phyloP scores from a whole-genome alignment of 2,329 filamentous ascomycete genomes.

The Aspergillus texensis region DNA sequence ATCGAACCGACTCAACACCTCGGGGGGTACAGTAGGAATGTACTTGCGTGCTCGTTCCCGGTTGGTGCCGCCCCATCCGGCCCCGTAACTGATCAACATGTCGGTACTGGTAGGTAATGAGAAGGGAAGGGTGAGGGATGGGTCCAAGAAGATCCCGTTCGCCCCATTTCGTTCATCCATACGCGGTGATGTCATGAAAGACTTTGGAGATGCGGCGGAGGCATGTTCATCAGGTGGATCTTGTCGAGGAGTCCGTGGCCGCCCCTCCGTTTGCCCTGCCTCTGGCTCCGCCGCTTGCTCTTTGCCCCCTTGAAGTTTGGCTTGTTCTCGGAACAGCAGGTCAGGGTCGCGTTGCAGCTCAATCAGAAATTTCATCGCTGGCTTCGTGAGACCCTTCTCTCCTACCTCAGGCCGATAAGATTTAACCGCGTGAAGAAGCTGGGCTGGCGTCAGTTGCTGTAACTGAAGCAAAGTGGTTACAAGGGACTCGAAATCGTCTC shows the following conservation, averaged over 20 bases:
- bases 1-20: constrained; percentile 89
- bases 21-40: constrained; percentile 89
- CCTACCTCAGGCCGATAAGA: constrained; percentile 95
- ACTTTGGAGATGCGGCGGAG: constrained; percentile 25
- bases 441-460: constrained; percentile 79
- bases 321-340: constrained; percentile 50
- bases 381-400: constrained; percentile 87
- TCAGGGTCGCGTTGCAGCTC: constrained; percentile 76
- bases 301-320: constrained; percentile 34
- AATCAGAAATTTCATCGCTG: constrained; percentile 81
- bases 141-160: constrained; percentile 71
- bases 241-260: constrained; percentile 34
- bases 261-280: constrained; percentile 21
- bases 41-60: constrained; percentile 91
- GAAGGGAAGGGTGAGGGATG: constrained; percentile 90
- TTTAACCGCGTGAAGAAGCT: constrained; percentile 87
- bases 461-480: constrained; percentile 88
- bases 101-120: constrained; percentile 94
- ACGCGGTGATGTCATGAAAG: constrained; percentile 28
- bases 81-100: constrained; percentile 94
- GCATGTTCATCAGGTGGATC: constrained; percentile 19
- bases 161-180: constrained; percentile 31
- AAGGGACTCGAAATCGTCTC: constrained; percentile 85
- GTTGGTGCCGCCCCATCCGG: constrained; percentile 91
- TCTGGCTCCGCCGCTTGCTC: constrained; percentile 22